Evolutionary conservation across 2,329 filamentous ascomycete species (phyloP).

Genomic region (Ceratocystiopsis brevicomis): DNA sequence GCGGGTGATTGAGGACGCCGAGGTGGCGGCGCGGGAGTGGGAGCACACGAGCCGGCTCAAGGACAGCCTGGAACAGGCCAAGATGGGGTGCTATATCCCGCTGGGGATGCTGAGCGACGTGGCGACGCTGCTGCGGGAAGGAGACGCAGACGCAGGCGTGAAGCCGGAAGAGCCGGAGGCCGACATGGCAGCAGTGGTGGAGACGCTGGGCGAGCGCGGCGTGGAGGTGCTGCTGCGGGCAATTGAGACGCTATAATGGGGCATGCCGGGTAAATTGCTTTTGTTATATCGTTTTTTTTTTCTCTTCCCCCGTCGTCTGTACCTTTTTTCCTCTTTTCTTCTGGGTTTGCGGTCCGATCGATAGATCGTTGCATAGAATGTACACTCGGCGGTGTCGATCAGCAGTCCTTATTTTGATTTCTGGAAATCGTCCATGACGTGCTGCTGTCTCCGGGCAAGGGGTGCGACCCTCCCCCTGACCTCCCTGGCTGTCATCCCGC

Average conservation of each 20-base stretch:
- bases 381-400: neutral
- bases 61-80: conserved; percentile 68
- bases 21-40: conserved; percentile 78
- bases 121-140: conserved; percentile 45
- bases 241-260: conserved; percentile 34
- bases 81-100: conserved; percentile 62
- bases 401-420: no score
- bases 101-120: conserved; percentile 79
- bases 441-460: no score
- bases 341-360: no score
- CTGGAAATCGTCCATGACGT: no score
- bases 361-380: no score
- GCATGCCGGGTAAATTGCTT: neutral
- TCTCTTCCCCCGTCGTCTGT: neutral
- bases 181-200: conserved; percentile 16
- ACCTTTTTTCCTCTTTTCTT: neutral
- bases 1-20: conserved; percentile 68
- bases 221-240: conserved; percentile 41
- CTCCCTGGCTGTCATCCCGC: no score
- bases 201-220: conserved; percentile 28
- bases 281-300: neutral
- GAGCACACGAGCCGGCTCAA: conserved; percentile 85
- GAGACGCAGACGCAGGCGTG: no score
- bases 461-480: no score
- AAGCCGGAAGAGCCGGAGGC: conserved; percentile 15